Base-by-base conservation (phyloP, 225 moss, liverwort and hornwort species). In the Physcomitrium patens region DNA sequence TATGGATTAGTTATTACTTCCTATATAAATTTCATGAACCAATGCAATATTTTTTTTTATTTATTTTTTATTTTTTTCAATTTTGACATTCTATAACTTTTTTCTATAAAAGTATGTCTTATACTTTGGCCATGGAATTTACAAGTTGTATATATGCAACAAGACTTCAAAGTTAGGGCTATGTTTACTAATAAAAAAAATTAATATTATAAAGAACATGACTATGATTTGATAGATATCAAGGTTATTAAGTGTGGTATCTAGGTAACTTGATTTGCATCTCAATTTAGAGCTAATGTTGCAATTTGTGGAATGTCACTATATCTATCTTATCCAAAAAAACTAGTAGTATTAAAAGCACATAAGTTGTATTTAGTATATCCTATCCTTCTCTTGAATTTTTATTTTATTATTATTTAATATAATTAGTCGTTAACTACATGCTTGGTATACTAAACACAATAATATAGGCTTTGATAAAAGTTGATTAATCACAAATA, bases 241-340 rank as follows among this genome's bases (percentile, higher is more conserved):
- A 94, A 94, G 31, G 97, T 93, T 13, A 94, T 94, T 60, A 99
- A 94, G 72, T 94, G 97, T 57, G 97, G 97, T 75, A 94, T 99
- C 24, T 83, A 94, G 61, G 97, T 94, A 67, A 90, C 94, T 14
- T 89, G 97, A 70, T 84, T 99, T 63, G 90, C 97, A 76, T 87
- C 97, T 68, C 89, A 81, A 37, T 86, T 77, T 71, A 94, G 97
- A 75, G 97, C 90, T 45, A 91, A 87, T 84, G 97, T 99, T 71
- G 94, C 94, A 65, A 31, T 99, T 44, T 99, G 97, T 78, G 97
- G 94, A 89, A 67, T 99, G 61, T 94, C 97, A 10, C 94, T 70
- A 90, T 87, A 19, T 83, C 90, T 31, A 81, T 99, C 74, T 91
- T 94, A 26, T 99, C 97, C 44, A 94, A 94, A 53, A 80, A 91